Conservation (phyloP, 306 rosid genomes). For the Hippophae tibetana region DNA sequence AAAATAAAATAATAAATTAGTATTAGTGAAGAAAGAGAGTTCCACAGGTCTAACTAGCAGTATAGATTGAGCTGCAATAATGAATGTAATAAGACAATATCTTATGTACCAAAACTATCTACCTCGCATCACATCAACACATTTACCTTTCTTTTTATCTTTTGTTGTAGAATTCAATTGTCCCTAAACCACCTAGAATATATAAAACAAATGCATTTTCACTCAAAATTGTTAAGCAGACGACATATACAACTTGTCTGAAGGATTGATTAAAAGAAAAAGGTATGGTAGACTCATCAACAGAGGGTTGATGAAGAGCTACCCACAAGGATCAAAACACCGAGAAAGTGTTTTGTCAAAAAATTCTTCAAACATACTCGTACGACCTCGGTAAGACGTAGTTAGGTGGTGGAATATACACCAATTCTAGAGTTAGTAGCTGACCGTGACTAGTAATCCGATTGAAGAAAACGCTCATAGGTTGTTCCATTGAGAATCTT, state of each 20-base stretch:
- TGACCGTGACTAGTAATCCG: constrained; percentile 42
- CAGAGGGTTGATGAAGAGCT: constrained; percentile 22
- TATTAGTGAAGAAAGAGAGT: no score
- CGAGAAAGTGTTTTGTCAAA: constrained; percentile 7
- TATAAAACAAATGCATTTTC: constrained; percentile 11
- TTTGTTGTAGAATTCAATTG: no score
- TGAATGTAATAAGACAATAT: no score
- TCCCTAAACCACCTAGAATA: no score
- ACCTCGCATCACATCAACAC: no score
- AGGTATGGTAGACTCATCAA: constrained; percentile 20
- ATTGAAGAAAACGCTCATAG: constrained; percentile 58
- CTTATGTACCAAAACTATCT: no score
- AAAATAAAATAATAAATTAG: no score
- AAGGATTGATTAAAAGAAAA: neutral
- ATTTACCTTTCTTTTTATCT: no score
- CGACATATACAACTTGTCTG: constrained; percentile 28
- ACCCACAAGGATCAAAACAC: constrained; percentile 18
- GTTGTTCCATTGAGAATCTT: constrained; percentile 50
- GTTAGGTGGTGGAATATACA: constrained; percentile 42
- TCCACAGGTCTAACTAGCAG: no score
- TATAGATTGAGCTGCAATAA: no score
- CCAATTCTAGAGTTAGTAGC: constrained; percentile 32
- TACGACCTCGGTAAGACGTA: constrained; percentile 13
- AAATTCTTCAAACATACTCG: constrained; percentile 4
- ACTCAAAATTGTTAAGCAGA: constrained; percentile 14